Evolutionary conservation across 441 rosid species (phyloP).

Genomic region (Eutrema salsugineum): DNA sequence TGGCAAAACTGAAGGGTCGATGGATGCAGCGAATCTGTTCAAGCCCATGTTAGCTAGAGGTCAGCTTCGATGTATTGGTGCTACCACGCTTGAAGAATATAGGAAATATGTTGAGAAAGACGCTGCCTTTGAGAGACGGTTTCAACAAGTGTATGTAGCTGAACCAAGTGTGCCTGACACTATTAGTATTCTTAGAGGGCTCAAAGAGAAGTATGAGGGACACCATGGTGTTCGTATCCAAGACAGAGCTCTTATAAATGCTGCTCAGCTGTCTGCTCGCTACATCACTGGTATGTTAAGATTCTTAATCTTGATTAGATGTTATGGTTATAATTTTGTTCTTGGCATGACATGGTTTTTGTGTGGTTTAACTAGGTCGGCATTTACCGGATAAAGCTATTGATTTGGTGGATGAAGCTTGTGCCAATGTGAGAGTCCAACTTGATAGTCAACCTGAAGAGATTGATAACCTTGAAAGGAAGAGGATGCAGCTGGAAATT

Average conservation of each 20-base stretch:
- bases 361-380: constrained; percentile 45
- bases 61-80: constrained; percentile 94
- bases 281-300: constrained; percentile 69
- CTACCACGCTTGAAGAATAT: constrained; percentile 88
- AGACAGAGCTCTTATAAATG: constrained; percentile 79
- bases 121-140: constrained; percentile 95
- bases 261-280: constrained; percentile 81
- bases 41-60: constrained; percentile 99
- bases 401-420: constrained; percentile 94
- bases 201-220: constrained; percentile 91
- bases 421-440: constrained; percentile 82
- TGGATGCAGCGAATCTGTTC: constrained; percentile 94
- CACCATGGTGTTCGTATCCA: constrained; percentile 92
- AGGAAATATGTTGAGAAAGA: constrained; percentile 96
- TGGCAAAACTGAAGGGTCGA: constrained; percentile 79
- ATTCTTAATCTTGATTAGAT: background rate
- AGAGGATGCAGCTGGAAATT: constrained; percentile 80
- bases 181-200: constrained; percentile 81
- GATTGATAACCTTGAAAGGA: constrained; percentile 87
- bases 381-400: constrained; percentile 96
- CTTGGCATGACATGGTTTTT: constrained; percentile 5
- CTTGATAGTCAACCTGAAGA: constrained; percentile 97
- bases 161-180: constrained; percentile 92
- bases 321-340: background rate
- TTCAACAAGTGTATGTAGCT: constrained; percentile 94